phyloP scores from a whole-genome alignment of 2,329 filamentous ascomycete species.

The Trichoderma sp. region DNA sequence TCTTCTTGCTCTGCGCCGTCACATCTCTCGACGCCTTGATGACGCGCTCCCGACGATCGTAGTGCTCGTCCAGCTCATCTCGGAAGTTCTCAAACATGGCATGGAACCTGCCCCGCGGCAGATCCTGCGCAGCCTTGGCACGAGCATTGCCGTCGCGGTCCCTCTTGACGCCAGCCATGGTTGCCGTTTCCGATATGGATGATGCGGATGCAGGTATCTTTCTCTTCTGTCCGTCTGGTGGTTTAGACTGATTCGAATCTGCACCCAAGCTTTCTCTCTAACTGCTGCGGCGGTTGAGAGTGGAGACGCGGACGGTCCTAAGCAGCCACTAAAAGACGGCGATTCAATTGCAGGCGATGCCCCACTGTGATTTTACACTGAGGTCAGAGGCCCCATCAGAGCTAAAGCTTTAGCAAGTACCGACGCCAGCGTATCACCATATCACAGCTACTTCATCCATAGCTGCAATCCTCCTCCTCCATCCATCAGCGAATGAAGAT shows the following conservation, averaged over 20 bases:
- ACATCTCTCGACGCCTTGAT: slow-evolving; percentile 91
- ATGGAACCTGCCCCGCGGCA: slow-evolving; percentile 48
- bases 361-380: background rate
- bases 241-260: background rate
- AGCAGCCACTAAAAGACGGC: background rate
- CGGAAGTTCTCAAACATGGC: slow-evolving; percentile 84
- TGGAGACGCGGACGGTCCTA: background rate
- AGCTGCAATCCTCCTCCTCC: background rate
- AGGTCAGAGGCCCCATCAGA: background rate
- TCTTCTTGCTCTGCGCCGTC: slow-evolving; percentile 93
- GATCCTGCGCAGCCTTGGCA: slow-evolving; percentile 37
- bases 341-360: background rate
- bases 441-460: background rate
- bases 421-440: background rate
- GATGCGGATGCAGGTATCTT: no score
- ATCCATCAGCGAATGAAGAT: background rate
- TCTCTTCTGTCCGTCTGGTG: background rate
- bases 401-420: background rate
- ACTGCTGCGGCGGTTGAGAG: slow-evolving; percentile 1
- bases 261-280: background rate
- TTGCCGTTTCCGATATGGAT: background rate
- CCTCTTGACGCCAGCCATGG: slow-evolving; percentile 48
- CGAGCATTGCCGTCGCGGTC: slow-evolving; percentile 49
- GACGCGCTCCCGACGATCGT: slow-evolving; percentile 85
- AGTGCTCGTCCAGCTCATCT: slow-evolving; percentile 86